A percentile compares a stretch with the other conserved stretches of the same genome.
Conservation (phyloP, 768 basidiomycete species). For the Lanmaoa rubissima region DNA sequence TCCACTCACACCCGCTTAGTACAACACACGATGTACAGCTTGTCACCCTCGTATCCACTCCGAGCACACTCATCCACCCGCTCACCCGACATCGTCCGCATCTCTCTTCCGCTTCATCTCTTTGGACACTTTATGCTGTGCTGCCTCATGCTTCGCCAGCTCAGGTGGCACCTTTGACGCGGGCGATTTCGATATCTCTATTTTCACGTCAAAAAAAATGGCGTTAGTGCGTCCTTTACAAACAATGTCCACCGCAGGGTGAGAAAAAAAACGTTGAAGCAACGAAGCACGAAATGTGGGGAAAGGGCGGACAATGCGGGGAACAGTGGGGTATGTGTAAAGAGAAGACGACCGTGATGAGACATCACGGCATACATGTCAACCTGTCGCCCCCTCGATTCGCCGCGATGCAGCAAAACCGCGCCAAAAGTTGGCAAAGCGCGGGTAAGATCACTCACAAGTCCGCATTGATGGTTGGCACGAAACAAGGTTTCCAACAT, state of each 20-base stretch:
- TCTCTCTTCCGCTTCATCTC: slow-evolving; percentile 97
- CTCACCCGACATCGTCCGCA: slow-evolving; percentile 65
- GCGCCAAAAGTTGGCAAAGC: background rate
- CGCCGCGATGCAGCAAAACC: background rate
- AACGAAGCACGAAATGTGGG: slow-evolving; percentile 2
- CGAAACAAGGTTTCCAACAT: background rate
- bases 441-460: background rate
- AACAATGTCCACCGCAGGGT: no score
- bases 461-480: background rate
- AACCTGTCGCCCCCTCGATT: no score
- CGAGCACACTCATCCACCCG: background rate
- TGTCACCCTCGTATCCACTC: no score
- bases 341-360: background rate
- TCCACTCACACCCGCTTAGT: no score
- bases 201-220: background rate
- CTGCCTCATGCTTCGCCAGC: slow-evolving; percentile 87
- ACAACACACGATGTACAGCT: no score
- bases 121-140: slow-evolving; percentile 85
- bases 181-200: slow-evolving; percentile 93
- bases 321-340: slow-evolving; percentile 4
- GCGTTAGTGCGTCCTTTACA: slow-evolving; percentile 16
- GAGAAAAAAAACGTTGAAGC: background rate
- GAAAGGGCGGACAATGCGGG: slow-evolving; percentile 7
- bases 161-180: slow-evolving; percentile 87
- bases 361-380: slow-evolving; percentile 3